Percentiles rank a stretch among this genome's conserved stretches.
Evolutionary conservation across 192 early-diverging fungal species (phyloP).

Genomic region (Umbelopsis vinacea): DNA sequence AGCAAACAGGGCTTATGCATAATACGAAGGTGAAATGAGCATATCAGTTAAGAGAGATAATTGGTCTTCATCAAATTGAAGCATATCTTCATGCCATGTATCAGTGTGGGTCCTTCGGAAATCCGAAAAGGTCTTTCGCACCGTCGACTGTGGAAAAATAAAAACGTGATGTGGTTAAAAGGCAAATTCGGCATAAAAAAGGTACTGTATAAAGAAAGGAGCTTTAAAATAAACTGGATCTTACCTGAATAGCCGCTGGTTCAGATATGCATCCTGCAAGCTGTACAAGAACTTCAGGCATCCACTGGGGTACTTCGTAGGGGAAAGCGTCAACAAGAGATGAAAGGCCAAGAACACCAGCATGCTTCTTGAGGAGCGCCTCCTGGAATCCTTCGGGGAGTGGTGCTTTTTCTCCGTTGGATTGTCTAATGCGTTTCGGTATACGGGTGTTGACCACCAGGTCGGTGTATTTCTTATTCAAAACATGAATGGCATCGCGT

Average conservation of each 20-base stretch:
- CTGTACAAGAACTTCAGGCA: conserved; percentile 83
- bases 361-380: conserved; percentile 75
- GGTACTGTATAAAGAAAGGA: not conserved
- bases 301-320: conserved; percentile 91
- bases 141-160: conserved; percentile 59
- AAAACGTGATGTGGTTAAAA: not conserved
- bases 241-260: conserved; percentile 81
- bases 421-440: conserved; percentile 49
- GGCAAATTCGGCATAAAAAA: not conserved
- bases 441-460: conserved; percentile 44
- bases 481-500: conserved; percentile 58
- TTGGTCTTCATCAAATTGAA: conserved; percentile 77
- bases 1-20: conserved; percentile 55
- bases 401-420: conserved; percentile 28
- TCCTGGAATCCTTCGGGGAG: conserved; percentile 53
- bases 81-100: conserved; percentile 90
- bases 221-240: not conserved
- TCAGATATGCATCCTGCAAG: conserved; percentile 81
- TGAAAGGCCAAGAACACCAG: conserved; percentile 89
- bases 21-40: conserved; percentile 86
- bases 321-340: conserved; percentile 90
- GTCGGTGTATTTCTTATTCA: conserved; percentile 52
- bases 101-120: conserved; percentile 95
- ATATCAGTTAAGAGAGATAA: conserved; percentile 84
- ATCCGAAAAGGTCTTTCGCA: conserved; percentile 88